These are phyloP conservation scores for Rhizopus microsporus DNA, from an alignment of 371 early-diverging fungal genomes.

Conservation along the genomic window DNA sequence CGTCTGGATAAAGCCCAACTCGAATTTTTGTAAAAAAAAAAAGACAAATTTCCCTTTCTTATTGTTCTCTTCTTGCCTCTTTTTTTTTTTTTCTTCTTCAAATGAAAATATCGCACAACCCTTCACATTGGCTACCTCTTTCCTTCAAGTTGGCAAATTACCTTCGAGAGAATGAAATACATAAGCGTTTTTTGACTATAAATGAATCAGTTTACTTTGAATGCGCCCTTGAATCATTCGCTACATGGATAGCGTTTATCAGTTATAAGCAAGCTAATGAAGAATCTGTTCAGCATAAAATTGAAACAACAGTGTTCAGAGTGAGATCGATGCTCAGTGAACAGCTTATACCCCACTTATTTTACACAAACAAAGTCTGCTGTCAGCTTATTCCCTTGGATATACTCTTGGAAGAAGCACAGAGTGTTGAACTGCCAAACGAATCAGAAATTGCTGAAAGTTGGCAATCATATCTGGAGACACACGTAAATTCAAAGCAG, in stretches of 20 bases:
- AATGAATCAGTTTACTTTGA: conserved; percentile 44
- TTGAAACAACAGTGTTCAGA: conserved; percentile 53
- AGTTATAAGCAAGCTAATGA: conserved; percentile 24
- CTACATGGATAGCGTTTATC: conserved; percentile 55
- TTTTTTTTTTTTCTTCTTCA: background rate
- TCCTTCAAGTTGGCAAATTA: conserved; percentile 36
- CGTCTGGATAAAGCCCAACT: no score
- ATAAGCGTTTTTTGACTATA: conserved; percentile 23
- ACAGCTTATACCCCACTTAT: conserved; percentile 63
- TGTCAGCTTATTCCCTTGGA: conserved; percentile 26
- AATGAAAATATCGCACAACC: conserved; percentile 3
- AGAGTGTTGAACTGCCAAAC: conserved; percentile 3
- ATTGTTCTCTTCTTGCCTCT: no score
- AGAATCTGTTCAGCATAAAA: conserved; percentile 12
- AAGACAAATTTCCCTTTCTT: no score
- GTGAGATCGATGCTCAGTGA: conserved; percentile 76
- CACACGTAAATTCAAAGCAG: conserved; percentile 7
- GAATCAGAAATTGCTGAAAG: conserved; percentile 22
- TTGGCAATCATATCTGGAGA: conserved; percentile 16
- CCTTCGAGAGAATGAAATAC: conserved; percentile 24
- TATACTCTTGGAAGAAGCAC: conserved; percentile 12
- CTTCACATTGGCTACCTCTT: conserved; percentile 20
- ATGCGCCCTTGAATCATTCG: conserved; percentile 39
- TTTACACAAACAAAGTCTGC: conserved; percentile 38
- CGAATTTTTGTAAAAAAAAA: no score